phyloP scores from a whole-genome alignment of 2,329 filamentous ascomycete species.

The Epichloe hybrida region DNA sequence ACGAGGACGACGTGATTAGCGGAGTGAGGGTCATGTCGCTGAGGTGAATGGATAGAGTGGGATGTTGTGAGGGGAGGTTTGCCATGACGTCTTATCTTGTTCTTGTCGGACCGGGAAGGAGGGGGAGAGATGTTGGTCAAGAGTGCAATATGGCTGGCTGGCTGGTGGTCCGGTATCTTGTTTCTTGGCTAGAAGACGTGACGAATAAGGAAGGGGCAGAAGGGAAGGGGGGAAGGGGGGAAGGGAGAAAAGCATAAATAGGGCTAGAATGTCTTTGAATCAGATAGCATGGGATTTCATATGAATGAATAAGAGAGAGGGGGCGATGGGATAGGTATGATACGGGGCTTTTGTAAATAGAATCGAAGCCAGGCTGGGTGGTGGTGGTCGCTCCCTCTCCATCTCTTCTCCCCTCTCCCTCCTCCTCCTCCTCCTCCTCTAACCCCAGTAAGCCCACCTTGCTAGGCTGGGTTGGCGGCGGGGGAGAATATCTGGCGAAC shows the following conservation, averaged over 20 bases:
- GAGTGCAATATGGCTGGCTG: neutral
- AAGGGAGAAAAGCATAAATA: too few species aligned
- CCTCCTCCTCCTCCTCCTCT: neutral
- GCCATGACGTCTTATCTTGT: conserved; percentile 18
- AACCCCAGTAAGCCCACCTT: too few species aligned
- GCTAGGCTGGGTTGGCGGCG: neutral
- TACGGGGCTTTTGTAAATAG: neutral
- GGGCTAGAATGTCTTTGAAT: neutral
- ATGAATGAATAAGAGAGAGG: neutral
- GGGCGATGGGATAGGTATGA: neutral
- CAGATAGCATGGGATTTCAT: neutral
- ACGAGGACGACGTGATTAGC: conserved; percentile 39
- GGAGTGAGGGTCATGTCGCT: conserved; percentile 43
- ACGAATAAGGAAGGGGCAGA: neutral
- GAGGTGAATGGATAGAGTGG: conserved; percentile 40
- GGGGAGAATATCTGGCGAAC: neutral
- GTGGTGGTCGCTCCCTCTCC: neutral
- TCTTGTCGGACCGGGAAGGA: neutral
- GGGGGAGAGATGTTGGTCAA: neutral
- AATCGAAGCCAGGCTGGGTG: neutral
- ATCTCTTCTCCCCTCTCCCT: too few species aligned
- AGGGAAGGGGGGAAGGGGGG: neutral
- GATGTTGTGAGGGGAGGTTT: conserved; percentile 32
- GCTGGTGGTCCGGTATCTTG: too few species aligned
- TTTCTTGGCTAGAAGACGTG: neutral